These are phyloP conservation scores for Diaporthe longicolla DNA, from an alignment of 2,329 filamentous ascomycete genomes.

Conservation along the genomic window DNA sequence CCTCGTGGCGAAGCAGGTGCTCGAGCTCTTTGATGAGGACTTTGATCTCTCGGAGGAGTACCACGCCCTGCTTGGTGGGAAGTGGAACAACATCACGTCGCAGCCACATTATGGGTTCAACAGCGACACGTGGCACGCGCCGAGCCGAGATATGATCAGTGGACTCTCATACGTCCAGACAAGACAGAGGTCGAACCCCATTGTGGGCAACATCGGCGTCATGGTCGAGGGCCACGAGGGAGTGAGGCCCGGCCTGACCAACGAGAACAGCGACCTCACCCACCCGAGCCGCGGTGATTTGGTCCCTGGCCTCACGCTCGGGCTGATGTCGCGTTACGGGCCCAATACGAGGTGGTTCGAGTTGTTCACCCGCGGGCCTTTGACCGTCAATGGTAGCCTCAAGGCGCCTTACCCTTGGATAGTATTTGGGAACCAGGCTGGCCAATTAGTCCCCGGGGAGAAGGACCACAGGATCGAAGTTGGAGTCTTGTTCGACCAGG, in stretches of 20 bases:
- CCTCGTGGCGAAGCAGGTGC: slow-evolving; percentile 58
- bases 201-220: slow-evolving; percentile 69
- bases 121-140: slow-evolving; percentile 69
- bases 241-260: slow-evolving; percentile 55
- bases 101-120: slow-evolving; percentile 65
- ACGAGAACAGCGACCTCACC: slow-evolving; percentile 68
- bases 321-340: slow-evolving; percentile 42
- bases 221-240: slow-evolving; percentile 61
- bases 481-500: slow-evolving; percentile 61
- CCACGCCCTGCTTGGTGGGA: slow-evolving; percentile 64
- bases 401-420: slow-evolving; percentile 66
- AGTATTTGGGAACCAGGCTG: slow-evolving; percentile 53
- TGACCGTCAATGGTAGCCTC: slow-evolving; percentile 57
- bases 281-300: slow-evolving; percentile 57
- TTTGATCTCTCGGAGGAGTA: slow-evolving; percentile 64
- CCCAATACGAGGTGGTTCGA: slow-evolving; percentile 57
- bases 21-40: slow-evolving; percentile 66
- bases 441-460: slow-evolving; percentile 54
- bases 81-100: slow-evolving; percentile 70
- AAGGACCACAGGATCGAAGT: slow-evolving; percentile 61
- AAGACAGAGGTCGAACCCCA: slow-evolving; percentile 61
- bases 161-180: slow-evolving; percentile 68
- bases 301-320: slow-evolving; percentile 46
- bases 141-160: slow-evolving; percentile 67
- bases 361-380: slow-evolving; percentile 58